Evolutionary conservation across 331 rosid species (phyloP), one percentile per base, ranked within the genome.

Genomic region (Saraca asoca): DNA sequence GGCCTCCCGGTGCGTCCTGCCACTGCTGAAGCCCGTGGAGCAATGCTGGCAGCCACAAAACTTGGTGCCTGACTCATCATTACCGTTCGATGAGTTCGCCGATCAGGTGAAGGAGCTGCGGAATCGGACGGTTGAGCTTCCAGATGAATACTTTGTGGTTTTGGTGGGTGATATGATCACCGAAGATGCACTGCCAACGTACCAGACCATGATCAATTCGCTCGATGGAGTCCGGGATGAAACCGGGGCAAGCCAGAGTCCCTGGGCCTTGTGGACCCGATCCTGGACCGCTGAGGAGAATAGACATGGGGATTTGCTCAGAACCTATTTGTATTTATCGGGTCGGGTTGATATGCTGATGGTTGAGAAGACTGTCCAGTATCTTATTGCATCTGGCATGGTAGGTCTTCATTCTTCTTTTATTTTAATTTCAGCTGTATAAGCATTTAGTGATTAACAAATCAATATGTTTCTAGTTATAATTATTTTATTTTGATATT

Each of bases 271-370:
- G 6, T 80, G 81, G 85, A 68, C 73, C 5, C 52, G 85, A 44
- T 56, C 76, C 9, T 80, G 85, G 85, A 72, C 85, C 5, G 81
- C 85, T 1, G 85, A 80, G 74, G 85, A 80, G 69, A 80, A 80
- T 48, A 56, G 85, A 13, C 85, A 80, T 15, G 85, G 85, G 0
- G 85, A 80, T 41, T 44, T 80, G 76, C 85, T 80, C 12, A 39
- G 64, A 9, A 62, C 76, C 2, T 80, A 68, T 52, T 39, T 76
- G 35, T 80, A 80, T 35, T 37, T 80, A n/a, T 76, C 85, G 61
- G 85, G 85, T 68, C 81, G 81, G 77, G 85, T 80, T 0, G 81
- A 80, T 39, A 76, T 80, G 85, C 24, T 7, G 11, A 72, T 44
- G 79, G 10, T 80, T 33, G 85, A 80, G 57, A 78, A 38, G 55